Conservation (phyloP, 768 basidiomycete species). For the Termitomyces sp. region DNA sequence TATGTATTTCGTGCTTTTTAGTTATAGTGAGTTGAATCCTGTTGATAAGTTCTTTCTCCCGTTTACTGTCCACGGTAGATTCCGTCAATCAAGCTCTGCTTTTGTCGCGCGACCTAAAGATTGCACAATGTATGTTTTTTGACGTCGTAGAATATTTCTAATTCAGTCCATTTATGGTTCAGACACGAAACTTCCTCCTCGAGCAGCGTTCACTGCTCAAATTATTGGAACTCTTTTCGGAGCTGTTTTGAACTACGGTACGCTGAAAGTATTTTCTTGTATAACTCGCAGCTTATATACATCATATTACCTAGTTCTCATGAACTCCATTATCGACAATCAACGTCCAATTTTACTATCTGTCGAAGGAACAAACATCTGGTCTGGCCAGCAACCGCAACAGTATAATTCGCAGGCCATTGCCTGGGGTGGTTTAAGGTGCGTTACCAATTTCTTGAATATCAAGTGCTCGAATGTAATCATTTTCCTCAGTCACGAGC, state of each 20-base stretch:
- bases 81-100: constrained; percentile 43
- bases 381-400: constrained; percentile 46
- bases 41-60: not conserved
- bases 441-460: not conserved
- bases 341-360: constrained; percentile 50
- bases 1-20: constrained; percentile 55
- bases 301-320: constrained; percentile 35
- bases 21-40: constrained; percentile 34
- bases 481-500: constrained; percentile 28
- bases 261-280: not conserved
- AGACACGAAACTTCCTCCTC: not conserved
- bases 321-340: constrained; percentile 54
- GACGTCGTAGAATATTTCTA: not conserved
- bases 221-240: constrained; percentile 47
- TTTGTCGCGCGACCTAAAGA: constrained; percentile 46
- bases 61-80: constrained; percentile 21
- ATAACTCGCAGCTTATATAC: not conserved
- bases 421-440: constrained; percentile 48
- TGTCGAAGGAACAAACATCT: constrained; percentile 55
- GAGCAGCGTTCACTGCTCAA: constrained; percentile 6
- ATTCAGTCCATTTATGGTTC: not conserved
- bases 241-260: constrained; percentile 43
- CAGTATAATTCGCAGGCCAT: constrained; percentile 51
- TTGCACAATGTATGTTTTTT: constrained; percentile 34
- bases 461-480: not conserved